Percentiles rank a stretch among this genome's conserved stretches.
phyloP scores from a whole-genome alignment of 257 asterid genomes.

The Solanum arcanum region DNA sequence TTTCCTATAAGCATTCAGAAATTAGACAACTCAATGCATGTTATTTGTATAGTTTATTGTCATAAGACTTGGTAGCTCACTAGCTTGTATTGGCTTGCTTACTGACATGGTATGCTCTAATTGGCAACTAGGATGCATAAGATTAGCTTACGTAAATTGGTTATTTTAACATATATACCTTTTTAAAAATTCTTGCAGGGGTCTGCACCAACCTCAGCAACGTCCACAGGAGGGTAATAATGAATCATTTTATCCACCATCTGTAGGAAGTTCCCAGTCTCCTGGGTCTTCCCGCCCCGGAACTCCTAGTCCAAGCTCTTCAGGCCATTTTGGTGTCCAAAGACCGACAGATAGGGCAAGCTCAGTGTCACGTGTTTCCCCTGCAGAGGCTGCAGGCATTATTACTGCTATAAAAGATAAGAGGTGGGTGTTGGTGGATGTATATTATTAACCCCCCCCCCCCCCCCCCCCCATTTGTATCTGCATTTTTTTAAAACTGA shows the following conservation, averaged over 20 bases:
- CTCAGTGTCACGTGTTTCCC: conserved; percentile 64
- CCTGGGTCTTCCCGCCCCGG: conserved; percentile 69
- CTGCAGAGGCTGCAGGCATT: conserved; percentile 84
- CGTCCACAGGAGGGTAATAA: conserved; percentile 58
- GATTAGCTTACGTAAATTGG: background rate
- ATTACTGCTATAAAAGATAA: conserved; percentile 59
- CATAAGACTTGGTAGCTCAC: background rate
- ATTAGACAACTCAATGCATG: background rate
- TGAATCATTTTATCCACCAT: conserved; percentile 74
- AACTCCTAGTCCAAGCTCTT: conserved; percentile 49
- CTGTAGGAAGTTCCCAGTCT: conserved; percentile 32
- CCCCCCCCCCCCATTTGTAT: too few species aligned
- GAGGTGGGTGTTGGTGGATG: conserved; percentile 29
- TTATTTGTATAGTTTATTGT: background rate
- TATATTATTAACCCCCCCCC: background rate
- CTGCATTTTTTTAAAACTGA: too few species aligned
- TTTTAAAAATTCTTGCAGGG: conserved; percentile 15
- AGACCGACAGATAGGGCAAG: conserved; percentile 50
- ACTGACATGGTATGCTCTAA: background rate
- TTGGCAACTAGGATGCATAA: background rate
- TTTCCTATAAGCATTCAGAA: background rate
- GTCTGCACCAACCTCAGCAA: conserved; percentile 60
- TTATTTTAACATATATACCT: background rate
- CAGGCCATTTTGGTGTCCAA: conserved; percentile 35
- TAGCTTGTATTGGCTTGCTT: background rate